Percentiles rank a stretch among this genome's conserved stretches.
Conservation (phyloP, 2,329 filamentous ascomycete species). For the Bipolaris cookei region DNA sequence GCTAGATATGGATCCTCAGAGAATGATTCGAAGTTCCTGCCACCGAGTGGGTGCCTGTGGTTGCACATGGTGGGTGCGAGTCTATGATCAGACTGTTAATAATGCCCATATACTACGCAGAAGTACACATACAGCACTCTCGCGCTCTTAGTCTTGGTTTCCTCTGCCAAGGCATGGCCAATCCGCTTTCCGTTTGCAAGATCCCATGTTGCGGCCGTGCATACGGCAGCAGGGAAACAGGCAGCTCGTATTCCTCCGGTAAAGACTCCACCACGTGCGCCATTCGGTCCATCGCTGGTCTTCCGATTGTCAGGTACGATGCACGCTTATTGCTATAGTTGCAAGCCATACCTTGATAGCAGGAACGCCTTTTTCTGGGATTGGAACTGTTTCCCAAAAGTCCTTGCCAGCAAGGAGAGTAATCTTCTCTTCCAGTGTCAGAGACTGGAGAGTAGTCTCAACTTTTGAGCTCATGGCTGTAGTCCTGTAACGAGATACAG, state of each 20-base stretch:
- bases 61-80: slow-evolving; percentile 80
- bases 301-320: slow-evolving; percentile 39
- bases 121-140: slow-evolving; percentile 62
- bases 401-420: slow-evolving; percentile 54
- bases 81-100: slow-evolving; percentile 21
- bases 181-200: slow-evolving; percentile 62
- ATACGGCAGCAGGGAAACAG: slow-evolving; percentile 77
- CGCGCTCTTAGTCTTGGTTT: slow-evolving; percentile 74
- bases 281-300: slow-evolving; percentile 72
- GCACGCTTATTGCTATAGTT: not conserved
- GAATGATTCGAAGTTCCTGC: slow-evolving; percentile 78
- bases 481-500: not conserved
- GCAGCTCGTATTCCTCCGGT: slow-evolving; percentile 70
- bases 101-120: no score
- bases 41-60: slow-evolving; percentile 79
- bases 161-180: slow-evolving; percentile 70
- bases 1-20: slow-evolving; percentile 72
- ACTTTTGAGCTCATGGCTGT: slow-evolving; percentile 33
- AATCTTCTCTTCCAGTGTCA: slow-evolving; percentile 47
- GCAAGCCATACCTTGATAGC: slow-evolving; percentile 54
- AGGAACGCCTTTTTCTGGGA: slow-evolving; percentile 65
- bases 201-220: slow-evolving; percentile 74
- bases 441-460: slow-evolving; percentile 38
- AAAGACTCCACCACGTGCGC: slow-evolving; percentile 67
- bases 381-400: slow-evolving; percentile 71